Evolutionary conservation across 2,329 filamentous ascomycete species (phyloP).

Genomic region (Fusarium mexicanum): DNA sequence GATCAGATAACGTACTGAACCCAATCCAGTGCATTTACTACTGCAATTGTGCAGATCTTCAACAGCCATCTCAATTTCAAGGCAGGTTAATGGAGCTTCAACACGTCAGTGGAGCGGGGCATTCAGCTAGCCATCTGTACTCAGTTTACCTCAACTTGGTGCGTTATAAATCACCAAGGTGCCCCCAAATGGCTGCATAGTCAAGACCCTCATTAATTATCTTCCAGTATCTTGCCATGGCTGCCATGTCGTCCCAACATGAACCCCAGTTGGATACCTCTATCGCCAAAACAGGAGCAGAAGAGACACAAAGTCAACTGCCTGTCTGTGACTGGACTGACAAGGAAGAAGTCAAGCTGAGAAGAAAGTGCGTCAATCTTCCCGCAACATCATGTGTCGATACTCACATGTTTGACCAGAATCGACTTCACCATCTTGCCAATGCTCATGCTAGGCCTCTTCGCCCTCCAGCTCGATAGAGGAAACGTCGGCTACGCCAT

Average conservation of each 20-base stretch:
- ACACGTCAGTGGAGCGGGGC: not conserved
- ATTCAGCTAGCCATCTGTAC: not conserved
- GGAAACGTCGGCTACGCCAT: slow-evolving; percentile 9
- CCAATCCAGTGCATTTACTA: not conserved
- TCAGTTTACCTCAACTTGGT: rapidly evolving
- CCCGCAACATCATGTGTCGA: rapidly evolving
- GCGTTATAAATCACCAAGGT: not conserved
- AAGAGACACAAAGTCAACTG: not conserved
- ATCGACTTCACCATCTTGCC: not conserved
- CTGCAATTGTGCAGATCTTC: not conserved
- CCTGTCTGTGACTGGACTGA: slow-evolving; percentile 1
- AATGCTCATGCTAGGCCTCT: slow-evolving; percentile 9
- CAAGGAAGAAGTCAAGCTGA: not conserved
- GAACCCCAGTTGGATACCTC: rapidly evolving
- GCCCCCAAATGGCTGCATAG: too few species aligned
- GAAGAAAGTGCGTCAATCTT: not conserved
- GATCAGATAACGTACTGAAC: not conserved
- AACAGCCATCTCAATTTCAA: not conserved
- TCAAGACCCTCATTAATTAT: rapidly evolving
- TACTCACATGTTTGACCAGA: not conserved
- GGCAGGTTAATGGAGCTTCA: not conserved
- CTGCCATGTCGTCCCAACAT: rapidly evolving
- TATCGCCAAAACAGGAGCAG: rapidly evolving
- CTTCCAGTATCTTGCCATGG: rapidly evolving
- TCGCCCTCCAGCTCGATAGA: not conserved